A percentile compares a stretch with the other conserved stretches of the same genome.
These are phyloP conservation scores for Lactarius indigo DNA, from an alignment of 768 basidiomycete species.

Conservation along the genomic window DNA sequence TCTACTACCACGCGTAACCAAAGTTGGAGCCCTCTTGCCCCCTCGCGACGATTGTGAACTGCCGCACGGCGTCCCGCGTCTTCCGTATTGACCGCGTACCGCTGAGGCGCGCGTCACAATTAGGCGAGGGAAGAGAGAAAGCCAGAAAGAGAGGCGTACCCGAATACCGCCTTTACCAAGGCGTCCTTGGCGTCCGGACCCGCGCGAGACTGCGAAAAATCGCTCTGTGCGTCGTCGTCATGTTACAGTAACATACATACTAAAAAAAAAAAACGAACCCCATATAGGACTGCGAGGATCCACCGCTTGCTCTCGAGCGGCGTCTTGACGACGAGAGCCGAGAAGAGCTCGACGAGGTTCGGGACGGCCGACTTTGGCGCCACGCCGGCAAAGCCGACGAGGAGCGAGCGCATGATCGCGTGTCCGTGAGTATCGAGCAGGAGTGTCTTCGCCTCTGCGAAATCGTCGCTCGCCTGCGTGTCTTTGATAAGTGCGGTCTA, in stretches of 20 bases:
- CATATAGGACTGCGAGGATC: constrained; percentile 69
- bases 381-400: constrained; percentile 78
- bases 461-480: constrained; percentile 58
- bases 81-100: constrained; percentile 71
- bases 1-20: constrained; percentile 57
- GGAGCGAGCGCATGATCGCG: constrained; percentile 63
- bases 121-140: neutral
- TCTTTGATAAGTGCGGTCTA: constrained; percentile 66
- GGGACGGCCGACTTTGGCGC: constrained; percentile 80
- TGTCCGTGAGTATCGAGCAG: constrained; percentile 56
- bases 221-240: constrained; percentile 44
- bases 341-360: constrained; percentile 81
- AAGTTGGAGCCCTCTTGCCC: constrained; percentile 84
- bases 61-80: constrained; percentile 80
- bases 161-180: constrained; percentile 66
- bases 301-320: constrained; percentile 57
- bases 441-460: constrained; percentile 51
- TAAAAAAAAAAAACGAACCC: constrained; percentile 38
- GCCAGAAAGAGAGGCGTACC: constrained; percentile 41
- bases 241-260: too few species aligned
- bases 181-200: constrained; percentile 71
- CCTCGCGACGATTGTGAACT: constrained; percentile 81
- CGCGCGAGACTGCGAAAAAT: constrained; percentile 72
- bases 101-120: constrained; percentile 2
- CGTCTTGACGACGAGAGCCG: constrained; percentile 57